Conservation (phyloP, 1,139 yeast genomes). For the Blastobotrys aristatus region DNA sequence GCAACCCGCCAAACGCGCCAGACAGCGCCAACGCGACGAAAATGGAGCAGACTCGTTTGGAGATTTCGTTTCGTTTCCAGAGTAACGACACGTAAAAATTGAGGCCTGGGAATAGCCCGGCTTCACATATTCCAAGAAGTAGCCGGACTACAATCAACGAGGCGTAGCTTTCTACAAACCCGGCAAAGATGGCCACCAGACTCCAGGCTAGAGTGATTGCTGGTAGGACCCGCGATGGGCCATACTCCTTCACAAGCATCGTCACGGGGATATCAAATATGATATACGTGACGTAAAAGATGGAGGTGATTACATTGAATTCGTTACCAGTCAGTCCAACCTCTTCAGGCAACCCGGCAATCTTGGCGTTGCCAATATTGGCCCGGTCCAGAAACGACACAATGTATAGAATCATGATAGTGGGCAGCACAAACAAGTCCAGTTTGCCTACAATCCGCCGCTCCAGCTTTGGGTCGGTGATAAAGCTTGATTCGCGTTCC, state of each 20-base stretch:
- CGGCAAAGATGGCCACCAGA: conserved; percentile 53
- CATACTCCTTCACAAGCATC: conserved; percentile 36
- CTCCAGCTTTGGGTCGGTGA: background rate
- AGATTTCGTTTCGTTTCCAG: conserved; percentile 30
- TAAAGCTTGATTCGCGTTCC: too few species aligned
- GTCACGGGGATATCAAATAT: conserved; percentile 33
- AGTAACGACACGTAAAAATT: conserved; percentile 26
- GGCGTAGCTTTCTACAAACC: conserved; percentile 44
- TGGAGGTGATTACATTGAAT: conserved; percentile 28
- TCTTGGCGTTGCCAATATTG: conserved; percentile 57
- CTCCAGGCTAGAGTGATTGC: conserved; percentile 52
- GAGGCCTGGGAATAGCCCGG: conserved; percentile 54
- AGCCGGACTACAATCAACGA: conserved; percentile 45
- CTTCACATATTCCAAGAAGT: conserved; percentile 51
- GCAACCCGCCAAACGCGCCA: conserved; percentile 40
- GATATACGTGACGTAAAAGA: conserved; percentile 29
- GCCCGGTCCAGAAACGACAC: conserved; percentile 68
- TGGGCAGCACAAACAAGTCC: conserved; percentile 62
- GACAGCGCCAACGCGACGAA: conserved; percentile 10
- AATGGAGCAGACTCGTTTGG: conserved; percentile 11
- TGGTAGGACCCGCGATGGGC: conserved; percentile 43
- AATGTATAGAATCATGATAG: conserved; percentile 63
- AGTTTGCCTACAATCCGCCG: conserved; percentile 37
- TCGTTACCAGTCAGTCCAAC: conserved; percentile 42
- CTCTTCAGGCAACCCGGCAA: conserved; percentile 53